Conservation (phyloP, 805 yeast species). For the Metschnikowia continentalis region DNA sequence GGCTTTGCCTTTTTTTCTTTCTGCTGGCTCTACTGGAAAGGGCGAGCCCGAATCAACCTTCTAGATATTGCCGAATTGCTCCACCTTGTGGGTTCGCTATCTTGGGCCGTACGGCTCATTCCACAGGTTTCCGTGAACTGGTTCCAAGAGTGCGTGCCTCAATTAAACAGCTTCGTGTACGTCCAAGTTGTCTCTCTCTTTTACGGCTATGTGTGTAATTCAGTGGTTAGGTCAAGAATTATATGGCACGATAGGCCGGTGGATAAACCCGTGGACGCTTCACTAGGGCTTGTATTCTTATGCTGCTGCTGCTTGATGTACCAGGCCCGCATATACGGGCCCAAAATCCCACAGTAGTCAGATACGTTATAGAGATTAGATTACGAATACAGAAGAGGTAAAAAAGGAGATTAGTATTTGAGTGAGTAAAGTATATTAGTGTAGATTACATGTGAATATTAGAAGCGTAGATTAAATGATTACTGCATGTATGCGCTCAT, state of each 20-base stretch:
- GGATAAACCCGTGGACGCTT: slow-evolving; percentile 7
- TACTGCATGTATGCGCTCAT: not conserved
- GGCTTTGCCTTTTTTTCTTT: not conserved
- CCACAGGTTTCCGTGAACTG: slow-evolving; percentile 16
- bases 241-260: slow-evolving; percentile 10
- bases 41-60: slow-evolving; percentile 11
- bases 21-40: slow-evolving; percentile 2
- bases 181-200: not conserved
- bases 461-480: too few relatives aligned
- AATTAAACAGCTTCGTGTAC: slow-evolving; percentile 2
- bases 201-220: not conserved
- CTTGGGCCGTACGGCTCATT: slow-evolving; percentile 11
- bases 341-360: not conserved
- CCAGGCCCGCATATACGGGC: slow-evolving; percentile 8
- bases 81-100: slow-evolving; percentile 9
- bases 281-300: slow-evolving; percentile 2
- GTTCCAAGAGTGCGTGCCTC: slow-evolving; percentile 11
- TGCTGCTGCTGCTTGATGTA: slow-evolving; percentile 2
- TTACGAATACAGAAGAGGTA: too few relatives aligned
- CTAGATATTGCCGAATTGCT: slow-evolving; percentile 16
- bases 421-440: too few relatives aligned
- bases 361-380: too few relatives aligned
- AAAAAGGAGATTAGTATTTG: too few relatives aligned
- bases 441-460: too few relatives aligned
- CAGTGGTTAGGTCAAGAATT: not conserved